phyloP scores from a whole-genome alignment of 2,329 filamentous ascomycete species.

The Dactylellina parvicollis region DNA sequence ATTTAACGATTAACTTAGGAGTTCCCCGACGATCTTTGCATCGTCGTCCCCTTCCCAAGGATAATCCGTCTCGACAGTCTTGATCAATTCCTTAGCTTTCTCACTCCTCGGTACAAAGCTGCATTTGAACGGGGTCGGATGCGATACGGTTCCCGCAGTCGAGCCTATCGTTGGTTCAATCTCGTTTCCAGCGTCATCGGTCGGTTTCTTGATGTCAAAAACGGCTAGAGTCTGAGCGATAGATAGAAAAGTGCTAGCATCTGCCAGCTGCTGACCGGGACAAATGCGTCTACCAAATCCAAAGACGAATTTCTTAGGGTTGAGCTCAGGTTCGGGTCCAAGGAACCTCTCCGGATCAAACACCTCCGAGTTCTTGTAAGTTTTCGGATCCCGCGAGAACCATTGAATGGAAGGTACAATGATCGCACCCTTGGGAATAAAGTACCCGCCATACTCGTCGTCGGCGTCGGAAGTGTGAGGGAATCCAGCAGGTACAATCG shows the following conservation, averaged over 20 bases:
- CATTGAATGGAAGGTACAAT: conserved; percentile 67
- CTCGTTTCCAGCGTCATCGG: conserved; percentile 22
- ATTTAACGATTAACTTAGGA: too few species aligned
- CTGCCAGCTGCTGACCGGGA: conserved; percentile 68
- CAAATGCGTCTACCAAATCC: conserved; percentile 69
- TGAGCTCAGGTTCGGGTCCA: conserved; percentile 59
- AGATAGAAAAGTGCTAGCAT: conserved; percentile 71
- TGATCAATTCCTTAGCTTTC: conserved; percentile 11
- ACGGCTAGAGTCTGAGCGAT: conserved; percentile 70
- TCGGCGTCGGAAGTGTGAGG: conserved; percentile 64
- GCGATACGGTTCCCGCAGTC: conserved; percentile 26
- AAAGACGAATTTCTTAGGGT: conserved; percentile 57
- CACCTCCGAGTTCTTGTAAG: conserved; percentile 58
- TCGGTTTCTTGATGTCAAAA: conserved; percentile 63
- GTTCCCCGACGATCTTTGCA: conserved; percentile 19
- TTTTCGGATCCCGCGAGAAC: conserved; percentile 63
- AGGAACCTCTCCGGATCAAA: conserved; percentile 57
- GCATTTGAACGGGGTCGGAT: conserved; percentile 32
- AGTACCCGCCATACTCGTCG: conserved; percentile 63
- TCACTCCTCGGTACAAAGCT: conserved; percentile 29
- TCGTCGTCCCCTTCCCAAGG: conserved; percentile 17
- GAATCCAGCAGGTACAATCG: conserved; percentile 62
- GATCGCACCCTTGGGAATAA: conserved; percentile 64
- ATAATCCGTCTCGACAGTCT: conserved; percentile 16
- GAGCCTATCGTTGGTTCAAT: conserved; percentile 32